Conservation (phyloP, 2,329 filamentous ascomycete genomes). For the Stemphylium lycopersici region DNA sequence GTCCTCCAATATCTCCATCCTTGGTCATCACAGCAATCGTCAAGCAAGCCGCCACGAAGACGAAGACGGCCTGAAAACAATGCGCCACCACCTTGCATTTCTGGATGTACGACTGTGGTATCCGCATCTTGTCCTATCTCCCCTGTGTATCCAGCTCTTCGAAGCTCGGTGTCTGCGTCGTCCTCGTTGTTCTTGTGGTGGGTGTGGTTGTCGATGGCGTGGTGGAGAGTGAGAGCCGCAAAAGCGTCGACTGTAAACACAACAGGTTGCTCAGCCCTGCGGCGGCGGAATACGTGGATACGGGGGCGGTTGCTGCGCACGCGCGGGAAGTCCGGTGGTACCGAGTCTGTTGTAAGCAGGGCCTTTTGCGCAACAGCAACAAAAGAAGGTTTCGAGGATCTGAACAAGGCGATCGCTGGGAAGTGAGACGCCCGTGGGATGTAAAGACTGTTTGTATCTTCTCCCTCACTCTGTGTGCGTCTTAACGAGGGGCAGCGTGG, state of each 20-base stretch:
- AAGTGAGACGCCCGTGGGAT: not conserved
- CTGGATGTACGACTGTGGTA: conserved; percentile 56
- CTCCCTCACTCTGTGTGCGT: not conserved
- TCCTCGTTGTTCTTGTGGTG: not conserved
- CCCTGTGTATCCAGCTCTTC: not conserved
- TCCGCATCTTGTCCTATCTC: conserved; percentile 46
- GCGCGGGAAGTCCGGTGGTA: conserved; percentile 1
- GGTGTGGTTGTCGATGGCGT: not conserved
- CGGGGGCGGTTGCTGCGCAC: not conserved
- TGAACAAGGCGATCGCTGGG: no score
- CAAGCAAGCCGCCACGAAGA: conserved; percentile 64
- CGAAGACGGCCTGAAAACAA: conserved; percentile 59
- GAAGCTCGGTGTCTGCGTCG: not conserved
- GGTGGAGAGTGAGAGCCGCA: not conserved
- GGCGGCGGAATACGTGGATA: not conserved
- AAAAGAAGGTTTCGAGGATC: no score
- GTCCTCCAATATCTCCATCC: conserved; percentile 59
- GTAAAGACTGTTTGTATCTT: not conserved
- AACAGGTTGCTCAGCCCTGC: not conserved
- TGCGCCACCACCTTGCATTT: conserved; percentile 64
- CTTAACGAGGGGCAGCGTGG: conserved; percentile 2
- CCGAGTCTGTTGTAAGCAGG: not conserved
- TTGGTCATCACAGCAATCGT: conserved; percentile 65
- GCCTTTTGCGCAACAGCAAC: not conserved
- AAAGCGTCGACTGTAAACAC: not conserved